These are phyloP conservation scores for Eragrostis curvula DNA, from an alignment of 176 grass and related monocot species.

Conservation along the genomic window DNA sequence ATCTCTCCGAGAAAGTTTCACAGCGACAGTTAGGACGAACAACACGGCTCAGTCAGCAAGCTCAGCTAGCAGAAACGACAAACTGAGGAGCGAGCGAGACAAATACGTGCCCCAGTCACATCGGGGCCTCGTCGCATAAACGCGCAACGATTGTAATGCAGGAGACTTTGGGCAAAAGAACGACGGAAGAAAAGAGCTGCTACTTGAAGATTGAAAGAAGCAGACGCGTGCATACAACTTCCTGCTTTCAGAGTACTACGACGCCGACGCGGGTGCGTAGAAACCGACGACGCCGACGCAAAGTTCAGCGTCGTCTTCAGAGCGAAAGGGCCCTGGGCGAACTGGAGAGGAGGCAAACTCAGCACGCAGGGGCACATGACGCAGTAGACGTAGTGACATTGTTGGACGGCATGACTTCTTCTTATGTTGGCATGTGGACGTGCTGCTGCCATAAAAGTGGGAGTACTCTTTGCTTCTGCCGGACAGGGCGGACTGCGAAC, in stretches of 20 bases:
- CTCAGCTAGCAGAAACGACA: background rate
- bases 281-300: background rate
- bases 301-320: background rate
- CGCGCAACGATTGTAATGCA: too few species aligned
- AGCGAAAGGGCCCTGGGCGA: background rate
- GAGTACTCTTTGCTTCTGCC: background rate
- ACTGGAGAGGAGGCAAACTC: background rate
- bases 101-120: background rate
- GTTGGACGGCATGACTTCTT: background rate
- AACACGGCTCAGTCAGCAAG: background rate
- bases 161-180: background rate
- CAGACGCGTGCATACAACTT: background rate
- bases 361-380: background rate
- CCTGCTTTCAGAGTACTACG: background rate
- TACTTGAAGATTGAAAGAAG: background rate
- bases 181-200: background rate
- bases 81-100: background rate
- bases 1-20: background rate
- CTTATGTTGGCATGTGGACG: background rate
- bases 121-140: too few species aligned
- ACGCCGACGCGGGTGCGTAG: background rate
- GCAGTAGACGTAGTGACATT: background rate
- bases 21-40: slow-evolving; percentile 12
- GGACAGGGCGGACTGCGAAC: background rate
- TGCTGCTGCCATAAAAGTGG: too few species aligned